Evolutionary conservation across 2,329 filamentous ascomycete species (phyloP).

Genomic region (Biscogniauxia sp.): DNA sequence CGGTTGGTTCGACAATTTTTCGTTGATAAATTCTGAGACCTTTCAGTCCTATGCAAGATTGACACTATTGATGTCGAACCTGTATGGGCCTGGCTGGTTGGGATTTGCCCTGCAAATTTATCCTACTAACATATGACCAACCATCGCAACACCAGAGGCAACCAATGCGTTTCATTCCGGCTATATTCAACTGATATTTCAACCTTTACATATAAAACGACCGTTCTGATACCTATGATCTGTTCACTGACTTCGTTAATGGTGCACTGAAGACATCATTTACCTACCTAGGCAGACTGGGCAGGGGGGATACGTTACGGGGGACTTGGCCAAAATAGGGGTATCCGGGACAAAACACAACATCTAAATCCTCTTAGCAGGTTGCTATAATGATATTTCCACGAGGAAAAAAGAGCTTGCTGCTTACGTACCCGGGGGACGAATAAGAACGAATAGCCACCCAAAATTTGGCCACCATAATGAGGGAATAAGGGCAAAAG

Average conservation of each 20-base stretch:
- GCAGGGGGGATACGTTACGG: not conserved
- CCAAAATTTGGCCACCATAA: too few species aligned
- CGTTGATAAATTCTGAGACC: not conserved
- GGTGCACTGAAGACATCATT: not conserved
- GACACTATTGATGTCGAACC: not conserved
- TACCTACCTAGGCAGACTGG: not conserved
- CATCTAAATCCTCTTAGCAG: not conserved
- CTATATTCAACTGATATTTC: not conserved
- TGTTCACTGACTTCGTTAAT: not conserved
- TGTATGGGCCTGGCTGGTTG: not conserved
- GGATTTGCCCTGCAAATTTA: not conserved
- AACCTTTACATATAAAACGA: not conserved
- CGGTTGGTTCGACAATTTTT: not conserved
- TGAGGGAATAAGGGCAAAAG: too few species aligned
- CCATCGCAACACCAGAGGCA: not conserved
- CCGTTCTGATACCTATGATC: not conserved
- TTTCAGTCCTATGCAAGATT: not conserved
- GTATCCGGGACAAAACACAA: not conserved
- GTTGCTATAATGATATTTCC: not conserved
- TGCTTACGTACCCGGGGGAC: not conserved
- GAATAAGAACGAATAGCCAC: too few species aligned
- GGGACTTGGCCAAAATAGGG: not conserved
- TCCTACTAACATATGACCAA: not conserved
- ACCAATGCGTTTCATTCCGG: not conserved
- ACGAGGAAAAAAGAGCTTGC: not conserved